Conservation (phyloP, 768 basidiomycete genomes). For the Clitopilus hobsonii region DNA sequence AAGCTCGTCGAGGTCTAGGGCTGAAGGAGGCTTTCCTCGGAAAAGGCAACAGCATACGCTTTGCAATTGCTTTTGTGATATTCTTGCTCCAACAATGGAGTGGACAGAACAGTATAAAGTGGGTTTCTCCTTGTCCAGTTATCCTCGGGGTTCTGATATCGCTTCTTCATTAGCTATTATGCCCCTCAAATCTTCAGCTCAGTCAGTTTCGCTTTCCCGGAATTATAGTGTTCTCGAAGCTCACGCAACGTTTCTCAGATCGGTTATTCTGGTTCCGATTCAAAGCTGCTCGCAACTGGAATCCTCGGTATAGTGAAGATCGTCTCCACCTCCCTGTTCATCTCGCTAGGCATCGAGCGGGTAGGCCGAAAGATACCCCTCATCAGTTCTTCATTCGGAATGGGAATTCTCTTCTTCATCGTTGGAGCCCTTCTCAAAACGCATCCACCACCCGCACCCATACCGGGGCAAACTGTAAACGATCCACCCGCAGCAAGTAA, state of each 20-base stretch:
- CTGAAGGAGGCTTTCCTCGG: conserved; percentile 72
- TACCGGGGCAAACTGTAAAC: conserved; percentile 6
- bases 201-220: conserved; percentile 2
- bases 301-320: conserved; percentile 68
- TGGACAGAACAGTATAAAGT: conserved; percentile 78
- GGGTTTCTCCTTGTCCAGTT: conserved; percentile 8
- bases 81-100: conserved; percentile 83
- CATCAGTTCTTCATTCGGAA: conserved; percentile 71
- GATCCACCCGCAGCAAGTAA: conserved; percentile 51
- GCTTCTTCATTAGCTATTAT: conserved; percentile 44
- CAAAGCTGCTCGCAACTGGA: conserved; percentile 67
- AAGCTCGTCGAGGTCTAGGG: conserved; percentile 59
- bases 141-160: background rate
- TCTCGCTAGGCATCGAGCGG: conserved; percentile 64
- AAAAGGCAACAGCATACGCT: conserved; percentile 78
- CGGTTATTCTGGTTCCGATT: conserved; percentile 55
- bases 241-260: conserved; percentile 27
- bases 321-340: conserved; percentile 59
- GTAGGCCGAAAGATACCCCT: conserved; percentile 68
- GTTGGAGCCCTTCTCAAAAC: conserved; percentile 84
- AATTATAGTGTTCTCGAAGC: background rate
- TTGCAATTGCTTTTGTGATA: conserved; percentile 76
- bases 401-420: conserved; percentile 80
- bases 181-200: conserved; percentile 71
- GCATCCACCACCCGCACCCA: conserved; percentile 47